Evolutionary conservation across 148 eudicot genomes (phyloP), one percentile per base, ranked within the genome.

Genomic region (Vaccinium vitisidaea): DNA sequence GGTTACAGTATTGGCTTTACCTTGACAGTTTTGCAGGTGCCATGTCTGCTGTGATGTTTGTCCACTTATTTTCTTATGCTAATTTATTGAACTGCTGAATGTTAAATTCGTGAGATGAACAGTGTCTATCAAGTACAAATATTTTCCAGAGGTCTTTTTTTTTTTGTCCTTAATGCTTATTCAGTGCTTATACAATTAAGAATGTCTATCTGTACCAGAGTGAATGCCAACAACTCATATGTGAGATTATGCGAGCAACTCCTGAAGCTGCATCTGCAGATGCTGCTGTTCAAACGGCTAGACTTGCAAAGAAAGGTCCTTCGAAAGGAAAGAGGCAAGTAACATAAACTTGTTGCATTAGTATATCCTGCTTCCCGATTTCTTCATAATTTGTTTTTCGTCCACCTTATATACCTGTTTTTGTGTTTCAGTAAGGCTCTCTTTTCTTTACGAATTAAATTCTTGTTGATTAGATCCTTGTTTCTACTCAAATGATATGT

Each of bases 261-360:
- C 99, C 99, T 86, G 96, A 97, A 86, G 98, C 99, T 85, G 93
- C 99, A 39, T 92, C 99, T 80, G 94, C 99, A 59, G 99, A 97
- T 92, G 96, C 97, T 80, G 92, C 95, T 82, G 99, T 91, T 49
- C 99, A 97, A 90, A 95, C 98, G 78, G 99, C 99, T 86, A 93
- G 95, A 89, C 98, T 94, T 82, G 96, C 99, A 27, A 94, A 92
- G 88, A 97, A 97, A 84, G 91, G 73, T 85, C 92, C 96, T 67
- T 90, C 96, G 2, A 97, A 97, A 87, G 95, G 91, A 81, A 95
- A 95, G 90, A 95, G 95, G 98, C 91, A 90, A 90, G 94, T 84
- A 83, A 65, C 79, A 49, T 23, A 50, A 80, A 80, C 55, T 48
- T 77, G 19, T 46, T 30, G 39, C 10, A 32, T 78, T 13, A 13